These are phyloP conservation scores for Prunus mume DNA, from an alignment of 306 rosid species.

Conservation along the genomic window DNA sequence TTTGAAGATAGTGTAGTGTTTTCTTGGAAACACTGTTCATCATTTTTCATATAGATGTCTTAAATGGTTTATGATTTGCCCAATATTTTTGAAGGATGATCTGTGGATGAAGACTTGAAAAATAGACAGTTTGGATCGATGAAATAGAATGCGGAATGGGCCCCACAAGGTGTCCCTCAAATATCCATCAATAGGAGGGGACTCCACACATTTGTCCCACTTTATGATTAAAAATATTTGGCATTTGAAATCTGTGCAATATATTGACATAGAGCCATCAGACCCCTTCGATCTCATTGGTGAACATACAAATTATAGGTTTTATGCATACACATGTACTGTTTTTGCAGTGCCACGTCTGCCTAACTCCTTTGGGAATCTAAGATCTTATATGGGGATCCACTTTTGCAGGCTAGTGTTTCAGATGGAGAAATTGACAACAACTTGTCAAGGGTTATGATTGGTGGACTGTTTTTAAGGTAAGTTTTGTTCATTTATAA, in stretches of 20 bases:
- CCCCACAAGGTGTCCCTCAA: no score
- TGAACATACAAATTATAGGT: background rate
- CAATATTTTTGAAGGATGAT: no score
- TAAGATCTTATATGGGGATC: slow-evolving; percentile 24
- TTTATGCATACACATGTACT: background rate
- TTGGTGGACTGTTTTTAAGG: slow-evolving; percentile 91
- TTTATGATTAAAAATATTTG: background rate
- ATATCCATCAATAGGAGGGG: no score
- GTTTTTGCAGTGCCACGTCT: slow-evolving; percentile 17
- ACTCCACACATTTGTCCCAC: no score
- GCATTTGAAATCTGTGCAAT: background rate
- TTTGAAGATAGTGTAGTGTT: no score
- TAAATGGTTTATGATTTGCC: no score
- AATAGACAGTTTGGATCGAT: no score
- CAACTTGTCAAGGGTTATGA: slow-evolving; percentile 73
- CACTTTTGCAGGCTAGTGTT: slow-evolving; percentile 72
- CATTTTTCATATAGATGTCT: no score
- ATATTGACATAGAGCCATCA: background rate
- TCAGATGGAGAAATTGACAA: slow-evolving; percentile 77
- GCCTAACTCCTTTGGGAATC: slow-evolving; percentile 15
- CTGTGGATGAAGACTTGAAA: no score
- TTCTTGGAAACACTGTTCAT: no score
- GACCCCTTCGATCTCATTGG: background rate
- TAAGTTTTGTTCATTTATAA: slow-evolving; percentile 34
- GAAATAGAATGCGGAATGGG: no score